phyloP scores from a whole-genome alignment of 1,139 yeast genomes.

The Hansenula sp. region DNA sequence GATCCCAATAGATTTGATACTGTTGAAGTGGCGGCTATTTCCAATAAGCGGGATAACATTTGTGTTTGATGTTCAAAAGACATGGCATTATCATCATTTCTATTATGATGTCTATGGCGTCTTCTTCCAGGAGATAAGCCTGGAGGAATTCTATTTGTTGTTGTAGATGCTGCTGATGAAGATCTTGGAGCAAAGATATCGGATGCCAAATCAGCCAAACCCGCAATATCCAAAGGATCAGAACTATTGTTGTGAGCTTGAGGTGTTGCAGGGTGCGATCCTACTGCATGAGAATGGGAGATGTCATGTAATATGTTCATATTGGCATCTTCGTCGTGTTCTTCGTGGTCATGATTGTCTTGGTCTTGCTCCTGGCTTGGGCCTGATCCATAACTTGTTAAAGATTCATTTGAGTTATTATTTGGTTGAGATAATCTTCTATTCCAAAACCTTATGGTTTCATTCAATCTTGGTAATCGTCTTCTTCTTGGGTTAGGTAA shows the following conservation, averaged over 20 bases:
- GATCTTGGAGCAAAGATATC: constrained; percentile 1
- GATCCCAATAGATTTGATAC: constrained; percentile 36
- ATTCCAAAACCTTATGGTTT: constrained; percentile 13
- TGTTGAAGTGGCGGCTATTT: constrained; percentile 44
- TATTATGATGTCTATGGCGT: too few relatives aligned
- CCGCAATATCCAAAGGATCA: neutral
- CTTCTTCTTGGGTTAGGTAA: constrained; percentile 19
- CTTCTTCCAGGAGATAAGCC: neutral
- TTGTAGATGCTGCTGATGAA: neutral
- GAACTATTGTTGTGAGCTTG: neutral
- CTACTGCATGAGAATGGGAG: neutral
- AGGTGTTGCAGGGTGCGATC: too few relatives aligned
- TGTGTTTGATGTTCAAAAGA: constrained; percentile 32
- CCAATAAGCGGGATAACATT: constrained; percentile 39
- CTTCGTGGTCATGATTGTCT: neutral
- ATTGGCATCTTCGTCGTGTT: neutral
- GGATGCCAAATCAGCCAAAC: neutral
- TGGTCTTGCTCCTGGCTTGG: neutral
- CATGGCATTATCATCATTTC: constrained; percentile 1
- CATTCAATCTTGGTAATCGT: constrained; percentile 13
- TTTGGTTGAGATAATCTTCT: constrained; percentile 1
- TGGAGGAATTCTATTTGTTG: constrained; percentile 4
- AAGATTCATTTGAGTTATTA: neutral
- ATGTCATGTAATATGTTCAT: neutral
- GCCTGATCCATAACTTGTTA: neutral